Percentiles rank a stretch among this genome's conserved stretches.
phyloP scores from a whole-genome alignment of 257 asterid species.

The Paraleonurus japonicus region DNA sequence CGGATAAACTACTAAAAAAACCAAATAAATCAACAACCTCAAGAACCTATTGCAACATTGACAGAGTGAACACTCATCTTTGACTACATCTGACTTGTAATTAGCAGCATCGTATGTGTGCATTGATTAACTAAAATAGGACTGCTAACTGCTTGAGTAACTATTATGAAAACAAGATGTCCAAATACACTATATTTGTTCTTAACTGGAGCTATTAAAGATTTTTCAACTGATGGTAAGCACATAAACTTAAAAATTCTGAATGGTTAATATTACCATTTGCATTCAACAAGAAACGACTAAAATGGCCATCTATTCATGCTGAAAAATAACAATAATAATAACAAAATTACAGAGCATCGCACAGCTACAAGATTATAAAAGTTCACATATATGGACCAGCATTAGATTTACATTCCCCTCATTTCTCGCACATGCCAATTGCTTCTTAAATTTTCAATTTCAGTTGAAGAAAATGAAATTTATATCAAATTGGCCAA shows the following conservation, averaged over 20 bases:
- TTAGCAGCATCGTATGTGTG: background rate
- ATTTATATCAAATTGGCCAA: background rate
- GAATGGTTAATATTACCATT: background rate
- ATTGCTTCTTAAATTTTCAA: background rate
- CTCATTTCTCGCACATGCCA: background rate
- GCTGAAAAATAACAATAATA: background rate
- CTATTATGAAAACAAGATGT: background rate
- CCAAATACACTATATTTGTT: background rate
- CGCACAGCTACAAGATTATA: background rate
- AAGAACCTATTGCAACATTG: background rate
- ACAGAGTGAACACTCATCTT: background rate
- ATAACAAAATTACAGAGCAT: background rate
- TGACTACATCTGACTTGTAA: background rate
- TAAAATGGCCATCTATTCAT: background rate
- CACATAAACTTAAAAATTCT: background rate
- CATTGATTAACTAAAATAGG: constrained; percentile 1
- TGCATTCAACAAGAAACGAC: background rate
- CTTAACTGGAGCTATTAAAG: background rate
- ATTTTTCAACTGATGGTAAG: background rate
- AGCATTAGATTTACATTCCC: background rate
- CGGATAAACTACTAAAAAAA: background rate
- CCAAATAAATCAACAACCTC: background rate
- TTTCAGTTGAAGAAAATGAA: constrained; percentile 16
- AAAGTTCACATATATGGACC: constrained; percentile 7
- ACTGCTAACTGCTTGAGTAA: background rate